These are phyloP conservation scores for Torrubiella hemipterigena DNA, from an alignment of 2,329 filamentous ascomycete species.

Conservation along the genomic window DNA sequence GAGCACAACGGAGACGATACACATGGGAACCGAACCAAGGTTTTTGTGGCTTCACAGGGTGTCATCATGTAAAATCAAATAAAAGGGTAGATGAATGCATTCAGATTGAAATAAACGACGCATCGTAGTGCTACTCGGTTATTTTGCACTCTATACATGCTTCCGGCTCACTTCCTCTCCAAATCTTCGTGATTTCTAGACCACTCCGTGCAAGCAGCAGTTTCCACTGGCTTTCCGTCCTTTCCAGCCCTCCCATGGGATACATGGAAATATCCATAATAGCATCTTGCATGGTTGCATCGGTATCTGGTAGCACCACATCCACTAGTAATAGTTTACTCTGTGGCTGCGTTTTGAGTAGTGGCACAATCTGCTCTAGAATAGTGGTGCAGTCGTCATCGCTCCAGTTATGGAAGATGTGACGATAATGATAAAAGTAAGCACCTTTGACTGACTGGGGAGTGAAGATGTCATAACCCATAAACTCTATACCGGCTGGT, in stretches of 20 bases:
- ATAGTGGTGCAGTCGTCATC: slow-evolving; percentile 1
- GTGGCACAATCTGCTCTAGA: not conserved
- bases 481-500: slow-evolving; percentile 11
- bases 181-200: not conserved
- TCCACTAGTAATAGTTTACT: not conserved
- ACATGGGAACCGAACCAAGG: too few relatives aligned
- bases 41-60: too few relatives aligned
- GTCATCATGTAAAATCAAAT: too few relatives aligned
- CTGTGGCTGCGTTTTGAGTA: not conserved
- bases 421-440: slow-evolving; percentile 1
- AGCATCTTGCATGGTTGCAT: not conserved
- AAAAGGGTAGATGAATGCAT: too few relatives aligned
- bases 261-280: slow-evolving; percentile 1
- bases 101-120: too few relatives aligned
- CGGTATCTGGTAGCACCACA: not conserved
- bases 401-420: slow-evolving; percentile 1
- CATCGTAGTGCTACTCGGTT: not conserved
- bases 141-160: not conserved
- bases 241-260: not conserved
- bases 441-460: slow-evolving; percentile 14
- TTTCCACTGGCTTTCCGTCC: slow-evolving; percentile 1
- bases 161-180: slow-evolving; percentile 1
- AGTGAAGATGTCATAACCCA: slow-evolving; percentile 14
- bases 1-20: too few relatives aligned
- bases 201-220: not conserved